phyloP scores from a whole-genome alignment of 805 yeast species.

The Nakazawaea anatomiae region DNA sequence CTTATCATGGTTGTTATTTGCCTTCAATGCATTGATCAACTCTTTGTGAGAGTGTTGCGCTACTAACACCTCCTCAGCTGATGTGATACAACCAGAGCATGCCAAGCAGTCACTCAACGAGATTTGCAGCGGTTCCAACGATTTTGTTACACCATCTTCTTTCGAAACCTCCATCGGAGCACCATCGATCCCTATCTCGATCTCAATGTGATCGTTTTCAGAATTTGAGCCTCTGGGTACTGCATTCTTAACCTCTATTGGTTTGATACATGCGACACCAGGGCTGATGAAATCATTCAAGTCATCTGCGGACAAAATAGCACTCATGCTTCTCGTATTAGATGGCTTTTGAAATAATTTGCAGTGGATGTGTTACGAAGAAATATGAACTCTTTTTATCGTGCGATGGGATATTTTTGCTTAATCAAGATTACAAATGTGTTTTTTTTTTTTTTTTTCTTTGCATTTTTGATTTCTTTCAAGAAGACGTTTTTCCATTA shows the following conservation, averaged over 20 bases:
- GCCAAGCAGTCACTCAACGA: constrained; percentile 92
- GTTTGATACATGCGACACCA: constrained; percentile 91
- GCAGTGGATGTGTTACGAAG: too few relatives aligned
- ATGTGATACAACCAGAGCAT: constrained; percentile 94
- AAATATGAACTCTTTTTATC: too few relatives aligned
- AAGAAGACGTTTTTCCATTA: too few relatives aligned
- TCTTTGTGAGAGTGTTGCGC: constrained; percentile 88
- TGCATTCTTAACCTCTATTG: constrained; percentile 45
- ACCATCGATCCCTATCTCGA: constrained; percentile 54
- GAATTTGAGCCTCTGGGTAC: constrained; percentile 10
- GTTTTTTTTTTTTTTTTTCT: neutral
- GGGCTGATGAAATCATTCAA: constrained; percentile 93
- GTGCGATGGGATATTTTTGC: neutral
- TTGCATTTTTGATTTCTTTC: neutral
- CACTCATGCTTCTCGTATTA: constrained; percentile 52
- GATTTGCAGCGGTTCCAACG: constrained; percentile 75
- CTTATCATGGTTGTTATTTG: constrained; percentile 20
- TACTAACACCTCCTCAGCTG: constrained; percentile 92
- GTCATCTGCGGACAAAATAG: constrained; percentile 82
- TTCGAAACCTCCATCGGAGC: constrained; percentile 64
- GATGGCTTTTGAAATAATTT: too few relatives aligned
- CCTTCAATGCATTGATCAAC: constrained; percentile 52
- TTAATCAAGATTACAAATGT: neutral
- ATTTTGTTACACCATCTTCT: constrained; percentile 44
- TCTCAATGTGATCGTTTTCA: constrained; percentile 23